phyloP scores from a whole-genome alignment of 2,329 filamentous ascomycete genomes.

The Apiospora sp. region DNA sequence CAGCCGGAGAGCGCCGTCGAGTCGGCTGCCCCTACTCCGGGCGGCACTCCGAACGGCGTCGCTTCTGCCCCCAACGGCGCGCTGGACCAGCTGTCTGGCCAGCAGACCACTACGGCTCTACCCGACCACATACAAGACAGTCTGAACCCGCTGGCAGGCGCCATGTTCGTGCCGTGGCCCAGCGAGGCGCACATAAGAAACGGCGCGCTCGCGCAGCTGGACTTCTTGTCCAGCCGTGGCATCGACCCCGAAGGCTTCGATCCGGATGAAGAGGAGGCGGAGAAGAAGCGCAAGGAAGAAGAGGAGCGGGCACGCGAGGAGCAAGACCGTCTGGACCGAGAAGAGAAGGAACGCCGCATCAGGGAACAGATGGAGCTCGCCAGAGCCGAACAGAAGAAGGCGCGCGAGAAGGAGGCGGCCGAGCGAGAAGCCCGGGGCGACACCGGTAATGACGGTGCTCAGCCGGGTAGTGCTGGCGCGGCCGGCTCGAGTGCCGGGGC shows the following conservation, averaged over 20 bases:
- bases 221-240: slow-evolving; percentile 68
- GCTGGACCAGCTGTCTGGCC: slow-evolving; percentile 27
- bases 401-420: slow-evolving; percentile 28
- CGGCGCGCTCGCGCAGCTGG: slow-evolving; percentile 71
- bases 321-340: slow-evolving; percentile 53
- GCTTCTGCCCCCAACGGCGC: slow-evolving; percentile 25
- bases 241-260: slow-evolving; percentile 69
- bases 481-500: slow-evolving; percentile 35
- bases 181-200: slow-evolving; percentile 71
- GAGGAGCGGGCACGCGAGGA: slow-evolving; percentile 57
- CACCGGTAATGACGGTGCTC: slow-evolving; percentile 28
- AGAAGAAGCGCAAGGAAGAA: slow-evolving; percentile 56
- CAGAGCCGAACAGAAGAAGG: slow-evolving; percentile 46
- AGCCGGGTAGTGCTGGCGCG: slow-evolving; percentile 36
- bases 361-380: slow-evolving; percentile 52
- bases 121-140: slow-evolving; percentile 58
- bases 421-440: slow-evolving; percentile 33
- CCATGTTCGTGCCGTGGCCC: slow-evolving; percentile 81
- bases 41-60: slow-evolving; percentile 26
- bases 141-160: slow-evolving; percentile 63
- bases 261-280: slow-evolving; percentile 61
- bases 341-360: slow-evolving; percentile 54
- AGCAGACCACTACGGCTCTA: slow-evolving; percentile 48
- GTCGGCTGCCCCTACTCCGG: slow-evolving; percentile 23
- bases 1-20: slow-evolving; percentile 23